A percentile compares a stretch with the other conserved stretches of the same genome.
phyloP scores from a whole-genome alignment of 208 protist genomes.

The Trichomonas tenax region DNA sequence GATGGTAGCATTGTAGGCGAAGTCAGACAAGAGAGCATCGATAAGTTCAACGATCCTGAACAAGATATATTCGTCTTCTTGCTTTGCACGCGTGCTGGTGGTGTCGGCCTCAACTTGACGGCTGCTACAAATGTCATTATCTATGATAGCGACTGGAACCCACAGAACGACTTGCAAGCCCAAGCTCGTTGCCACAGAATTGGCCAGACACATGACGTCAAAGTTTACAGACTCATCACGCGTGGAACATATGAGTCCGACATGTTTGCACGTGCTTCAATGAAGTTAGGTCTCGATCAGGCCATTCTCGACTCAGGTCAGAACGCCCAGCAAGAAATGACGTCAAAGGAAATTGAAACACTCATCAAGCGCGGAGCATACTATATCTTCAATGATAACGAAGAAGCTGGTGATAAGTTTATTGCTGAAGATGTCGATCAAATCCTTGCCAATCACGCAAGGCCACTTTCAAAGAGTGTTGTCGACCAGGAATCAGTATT shows the following conservation, averaged over 20 bases:
- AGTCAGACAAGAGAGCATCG: conserved; percentile 39
- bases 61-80: conserved; percentile 36
- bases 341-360: conserved; percentile 22
- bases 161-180: conserved; percentile 85
- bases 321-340: not conserved
- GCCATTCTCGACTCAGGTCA: not conserved
- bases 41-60: conserved; percentile 30
- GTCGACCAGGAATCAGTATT: not conserved
- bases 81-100: conserved; percentile 53
- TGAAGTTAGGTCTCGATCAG: conserved; percentile 64
- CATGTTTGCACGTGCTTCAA: conserved; percentile 62
- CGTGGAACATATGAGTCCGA: conserved; percentile 70
- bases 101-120: conserved; percentile 67
- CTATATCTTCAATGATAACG: conserved; percentile 25
- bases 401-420: conserved; percentile 14
- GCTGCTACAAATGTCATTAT: conserved; percentile 91
- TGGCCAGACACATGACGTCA: conserved; percentile 73
- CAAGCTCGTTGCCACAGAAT: conserved; percentile 76
- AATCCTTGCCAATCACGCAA: not conserved
- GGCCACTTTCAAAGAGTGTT: not conserved
- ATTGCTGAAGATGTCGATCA: conserved; percentile 9
- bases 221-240: conserved; percentile 77
- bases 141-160: conserved; percentile 95
- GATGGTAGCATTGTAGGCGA: conserved; percentile 48
- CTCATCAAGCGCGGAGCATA: conserved; percentile 30